Evolutionary conservation across 371 early-diverging fungal species (phyloP).

Genomic region (Dichotomocladium elegans): DNA sequence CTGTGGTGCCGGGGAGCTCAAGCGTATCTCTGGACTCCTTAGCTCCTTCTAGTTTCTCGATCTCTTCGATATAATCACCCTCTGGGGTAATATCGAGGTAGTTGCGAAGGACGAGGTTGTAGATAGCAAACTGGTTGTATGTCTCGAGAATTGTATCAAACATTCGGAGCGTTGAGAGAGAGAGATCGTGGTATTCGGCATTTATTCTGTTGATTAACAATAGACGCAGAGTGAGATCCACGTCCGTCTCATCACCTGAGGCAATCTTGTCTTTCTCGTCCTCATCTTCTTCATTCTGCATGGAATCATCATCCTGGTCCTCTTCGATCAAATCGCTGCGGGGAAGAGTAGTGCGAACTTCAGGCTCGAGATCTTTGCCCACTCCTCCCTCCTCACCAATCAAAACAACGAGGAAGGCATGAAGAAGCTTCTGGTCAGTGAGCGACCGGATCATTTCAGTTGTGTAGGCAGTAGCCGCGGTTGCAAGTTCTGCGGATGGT

Average conservation of each 20-base stretch:
- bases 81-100: constrained; percentile 45
- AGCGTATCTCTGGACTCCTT: too few relatives aligned
- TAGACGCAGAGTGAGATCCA: constrained; percentile 31
- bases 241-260: constrained; percentile 10
- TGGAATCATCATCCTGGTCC: constrained; percentile 25
- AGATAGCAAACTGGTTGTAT: constrained; percentile 62
- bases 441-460: constrained; percentile 50
- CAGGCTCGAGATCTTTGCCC: constrained; percentile 47
- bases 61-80: constrained; percentile 40
- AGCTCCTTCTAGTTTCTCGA: constrained; percentile 3
- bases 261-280: constrained; percentile 5
- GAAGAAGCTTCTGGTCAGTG: constrained; percentile 44
- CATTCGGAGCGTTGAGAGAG: constrained; percentile 52
- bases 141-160: constrained; percentile 64
- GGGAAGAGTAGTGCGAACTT: constrained; percentile 17
- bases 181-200: constrained; percentile 44
- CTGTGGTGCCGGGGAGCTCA: too few relatives aligned
- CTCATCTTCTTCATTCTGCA: constrained; percentile 14
- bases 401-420: constrained; percentile 41
- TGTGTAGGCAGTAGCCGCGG: constrained; percentile 45
- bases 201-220: constrained; percentile 39
- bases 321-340: constrained; percentile 31
- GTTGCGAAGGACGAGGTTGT: constrained; percentile 59
- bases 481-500: constrained; percentile 34
- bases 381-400: constrained; percentile 49